phyloP scores from a whole-genome alignment of 768 basidiomycete genomes.

The Polyporus arcularius region DNA sequence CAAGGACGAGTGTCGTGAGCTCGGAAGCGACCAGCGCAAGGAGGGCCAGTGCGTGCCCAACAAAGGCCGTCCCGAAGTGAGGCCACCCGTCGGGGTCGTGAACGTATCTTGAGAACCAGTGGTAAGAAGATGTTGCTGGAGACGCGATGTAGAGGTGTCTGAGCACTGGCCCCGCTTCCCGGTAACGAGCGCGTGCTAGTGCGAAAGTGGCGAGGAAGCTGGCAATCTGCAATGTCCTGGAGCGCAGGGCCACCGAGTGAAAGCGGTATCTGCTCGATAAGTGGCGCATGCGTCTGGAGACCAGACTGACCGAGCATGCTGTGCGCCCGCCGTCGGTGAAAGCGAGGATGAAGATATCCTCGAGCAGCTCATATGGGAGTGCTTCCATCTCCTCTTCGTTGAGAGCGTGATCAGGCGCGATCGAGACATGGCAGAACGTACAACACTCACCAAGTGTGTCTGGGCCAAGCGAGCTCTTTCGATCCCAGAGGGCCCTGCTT shows the following conservation, averaged over 20 bases:
- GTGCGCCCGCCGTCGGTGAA: slow-evolving; percentile 13
- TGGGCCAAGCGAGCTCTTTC: no score
- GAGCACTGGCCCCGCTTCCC: not conserved
- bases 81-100: not conserved
- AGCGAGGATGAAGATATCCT: not conserved
- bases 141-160: slow-evolving; percentile 2
- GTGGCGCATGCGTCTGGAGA: slow-evolving; percentile 1
- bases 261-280: not conserved
- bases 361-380: not conserved
- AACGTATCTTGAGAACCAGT: no score
- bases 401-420: no score
- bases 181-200: not conserved
- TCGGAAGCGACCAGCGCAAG: not conserved
- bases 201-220: not conserved
- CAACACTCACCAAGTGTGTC: no score
- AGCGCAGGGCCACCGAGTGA: slow-evolving; percentile 1
- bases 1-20: not conserved
- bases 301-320: slow-evolving; percentile 5
- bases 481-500: no score
- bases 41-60: not conserved
- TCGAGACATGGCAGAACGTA: no score
- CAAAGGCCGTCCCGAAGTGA: not conserved
- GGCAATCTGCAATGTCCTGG: not conserved
- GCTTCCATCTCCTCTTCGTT: not conserved
- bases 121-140: not conserved